These are phyloP conservation scores for Schoenoplectus triqueter DNA, from an alignment of 202 grass and related monocot species.

Conservation along the genomic window DNA sequence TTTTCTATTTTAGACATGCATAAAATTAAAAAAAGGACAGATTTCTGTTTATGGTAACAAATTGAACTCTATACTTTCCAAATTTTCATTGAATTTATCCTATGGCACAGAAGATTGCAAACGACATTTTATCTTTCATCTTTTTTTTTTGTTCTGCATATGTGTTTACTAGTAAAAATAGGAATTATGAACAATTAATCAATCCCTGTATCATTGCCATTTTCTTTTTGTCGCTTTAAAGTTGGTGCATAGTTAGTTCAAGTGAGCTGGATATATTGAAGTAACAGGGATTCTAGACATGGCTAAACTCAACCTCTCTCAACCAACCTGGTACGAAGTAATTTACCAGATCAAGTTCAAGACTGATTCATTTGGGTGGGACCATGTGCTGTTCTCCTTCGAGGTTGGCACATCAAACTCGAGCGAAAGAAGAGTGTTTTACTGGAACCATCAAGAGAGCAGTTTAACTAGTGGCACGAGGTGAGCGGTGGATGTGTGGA, in stretches of 20 bases:
- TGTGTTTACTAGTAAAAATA: background rate
- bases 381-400: conserved; percentile 10
- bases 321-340: background rate
- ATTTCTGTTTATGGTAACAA: background rate
- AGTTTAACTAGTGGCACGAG: background rate
- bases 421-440: conserved; percentile 10
- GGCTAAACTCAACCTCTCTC: background rate
- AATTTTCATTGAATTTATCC: background rate
- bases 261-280: conserved; percentile 37
- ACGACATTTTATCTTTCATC: background rate
- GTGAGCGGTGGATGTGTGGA: conserved; percentile 23
- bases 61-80: background rate
- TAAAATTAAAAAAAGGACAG: too few species aligned
- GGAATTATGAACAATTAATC: background rate
- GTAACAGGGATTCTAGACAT: conserved; percentile 10
- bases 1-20: too few species aligned
- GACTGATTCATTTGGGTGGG: conserved; percentile 41
- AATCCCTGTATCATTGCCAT: background rate
- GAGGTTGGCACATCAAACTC: background rate
- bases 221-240: conserved; percentile 30
- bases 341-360: conserved; percentile 23
- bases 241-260: conserved; percentile 28
- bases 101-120: background rate
- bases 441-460: background rate
- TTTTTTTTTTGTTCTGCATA: background rate